phyloP scores from a whole-genome alignment of 78 protist genomes.

The Diacronema lutheri region DNA sequence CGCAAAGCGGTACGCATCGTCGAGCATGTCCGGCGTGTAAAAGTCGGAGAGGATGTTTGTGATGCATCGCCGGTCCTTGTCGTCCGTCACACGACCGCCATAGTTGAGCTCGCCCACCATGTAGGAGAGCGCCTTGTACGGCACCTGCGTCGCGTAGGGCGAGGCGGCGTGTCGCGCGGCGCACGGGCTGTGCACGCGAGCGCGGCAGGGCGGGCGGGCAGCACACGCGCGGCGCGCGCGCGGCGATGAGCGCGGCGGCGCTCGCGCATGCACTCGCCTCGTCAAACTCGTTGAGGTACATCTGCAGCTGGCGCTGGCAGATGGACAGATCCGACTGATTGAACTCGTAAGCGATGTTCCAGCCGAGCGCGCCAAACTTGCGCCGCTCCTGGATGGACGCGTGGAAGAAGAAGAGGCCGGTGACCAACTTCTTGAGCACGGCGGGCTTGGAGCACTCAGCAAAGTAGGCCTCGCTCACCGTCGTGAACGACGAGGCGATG shows the following conservation, averaged over 20 bases:
- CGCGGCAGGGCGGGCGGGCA: no score
- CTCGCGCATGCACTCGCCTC: neutral
- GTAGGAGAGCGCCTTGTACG: slow-evolving; percentile 52
- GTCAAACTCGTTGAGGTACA: slow-evolving; percentile 38
- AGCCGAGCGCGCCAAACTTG: slow-evolving; percentile 84
- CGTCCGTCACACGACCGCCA: slow-evolving; percentile 87
- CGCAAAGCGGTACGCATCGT: slow-evolving; percentile 24
- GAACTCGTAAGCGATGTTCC: slow-evolving; percentile 86
- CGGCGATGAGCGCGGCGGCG: no score
- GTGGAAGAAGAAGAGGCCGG: slow-evolving; percentile 78
- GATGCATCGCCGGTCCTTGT: slow-evolving; percentile 62
- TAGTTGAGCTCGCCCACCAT: slow-evolving; percentile 69
- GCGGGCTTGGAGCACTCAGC: neutral
- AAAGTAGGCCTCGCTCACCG: slow-evolving; percentile 15
- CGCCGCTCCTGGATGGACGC: slow-evolving; percentile 82
- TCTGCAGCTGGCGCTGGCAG: slow-evolving; percentile 46
- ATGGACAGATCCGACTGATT: slow-evolving; percentile 65
- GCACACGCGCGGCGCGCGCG: no score
- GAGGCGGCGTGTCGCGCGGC: no score
- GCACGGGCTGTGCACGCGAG: no score
- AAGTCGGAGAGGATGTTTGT: slow-evolving; percentile 10
- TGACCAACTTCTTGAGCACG: slow-evolving; percentile 60
- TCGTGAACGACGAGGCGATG: slow-evolving; percentile 47
- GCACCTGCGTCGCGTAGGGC: slow-evolving; percentile 26
- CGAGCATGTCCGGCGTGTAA: slow-evolving; percentile 19